Evolutionary conservation across 306 rosid species (phyloP), one percentile per base, ranked within the genome.

Genomic region (Gleditsia sinensis): DNA sequence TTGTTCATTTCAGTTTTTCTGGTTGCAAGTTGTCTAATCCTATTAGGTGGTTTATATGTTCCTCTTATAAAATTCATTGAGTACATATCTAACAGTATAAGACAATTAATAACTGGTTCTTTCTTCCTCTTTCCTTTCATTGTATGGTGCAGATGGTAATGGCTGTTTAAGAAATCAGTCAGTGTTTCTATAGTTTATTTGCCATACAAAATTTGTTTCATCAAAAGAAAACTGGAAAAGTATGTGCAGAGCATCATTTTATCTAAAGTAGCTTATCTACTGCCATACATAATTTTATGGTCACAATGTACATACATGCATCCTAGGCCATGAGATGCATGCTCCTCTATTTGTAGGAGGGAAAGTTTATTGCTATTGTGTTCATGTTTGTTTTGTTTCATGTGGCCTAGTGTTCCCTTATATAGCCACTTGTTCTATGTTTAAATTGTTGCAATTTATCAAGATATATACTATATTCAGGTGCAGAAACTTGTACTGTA

Each of bases 401-500:
- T 42, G 3, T 23, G 34, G 56, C 32, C 59, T 51, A 43, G 10
- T 60, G 56, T 53, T 46, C 24, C 19, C 24, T 46, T 8, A 24
- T 48, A 33, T n/a, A 39, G 54, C 13, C 4, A 33, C 62, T 54
- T 23, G n/a, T 32, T 34, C 40, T 75, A 9, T 58, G 34, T 49
- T 64, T 71, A n/a, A 19, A 16, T 48, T 59, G 54, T 11, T 60
- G 20, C 28, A 16, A 27, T 19, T 80, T 64, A 55, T 56, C 27
- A 40, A 75, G 30, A 33, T 67, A 30, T 69, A 42, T 51, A 30
- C 65, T 84, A 40, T 80, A 61, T 76, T 63, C 82, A 88, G 97
- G 86, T 71, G 71, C 54, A 32, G 90, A 83, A 58, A 70, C 80
- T 67, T 72, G 69, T 57, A 83, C 89, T 3, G 66, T 87, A 27